Evolutionary conservation across 495 filamentous ascomycete species (phyloP), one percentile per base, ranked within the genome.

Genomic region (Aspergillus diversus): DNA sequence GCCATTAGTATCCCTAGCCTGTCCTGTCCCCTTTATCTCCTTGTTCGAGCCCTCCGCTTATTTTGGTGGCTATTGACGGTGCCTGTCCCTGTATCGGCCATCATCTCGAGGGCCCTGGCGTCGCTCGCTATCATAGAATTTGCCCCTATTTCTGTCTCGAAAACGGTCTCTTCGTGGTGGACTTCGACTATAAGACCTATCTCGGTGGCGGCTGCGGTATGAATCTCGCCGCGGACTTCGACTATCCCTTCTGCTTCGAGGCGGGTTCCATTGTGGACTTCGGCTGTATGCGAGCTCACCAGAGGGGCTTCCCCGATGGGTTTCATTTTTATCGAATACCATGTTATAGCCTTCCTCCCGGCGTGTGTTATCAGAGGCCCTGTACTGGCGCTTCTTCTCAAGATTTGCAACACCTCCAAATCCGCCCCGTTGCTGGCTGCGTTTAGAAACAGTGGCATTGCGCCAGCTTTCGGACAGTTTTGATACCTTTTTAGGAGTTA

Each of bases 381-480:
- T 84, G 71, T 97, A 99, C 65, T 98, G 93, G 53, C 90, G 84
- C 78, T 92, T 90, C 81, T 93, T 92, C 78, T 98, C 93, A 52
- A 99, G 77, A 62, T 87, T 84, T 42, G 86, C 86, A 17, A 97
- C 89, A 56, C 95, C 95, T 61, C 96, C 95, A 80, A 96, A 98
- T 13, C 93, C 93, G 39, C 94, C 94, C 63, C 80, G 82, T 59
- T 84, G 80, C 57, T 79, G 80, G 63, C 83, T 84, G 34, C 95
- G 84, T 78, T 96, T 97, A 12, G 83, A 81, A 71, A 96, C 95
- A n/a, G 92, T 96, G 39, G 89, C 86, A 60, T 83, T 89, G 56
- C 96, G 84, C 95, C 95, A 99, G 21, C 86, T 87, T 57, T 97
- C 91, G n/a, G 91, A 92, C 27, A 99, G 71, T 72, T 91, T 92